Evolutionary conservation across 305 asterid species (phyloP).

Genomic region (Solanum hybrid): DNA sequence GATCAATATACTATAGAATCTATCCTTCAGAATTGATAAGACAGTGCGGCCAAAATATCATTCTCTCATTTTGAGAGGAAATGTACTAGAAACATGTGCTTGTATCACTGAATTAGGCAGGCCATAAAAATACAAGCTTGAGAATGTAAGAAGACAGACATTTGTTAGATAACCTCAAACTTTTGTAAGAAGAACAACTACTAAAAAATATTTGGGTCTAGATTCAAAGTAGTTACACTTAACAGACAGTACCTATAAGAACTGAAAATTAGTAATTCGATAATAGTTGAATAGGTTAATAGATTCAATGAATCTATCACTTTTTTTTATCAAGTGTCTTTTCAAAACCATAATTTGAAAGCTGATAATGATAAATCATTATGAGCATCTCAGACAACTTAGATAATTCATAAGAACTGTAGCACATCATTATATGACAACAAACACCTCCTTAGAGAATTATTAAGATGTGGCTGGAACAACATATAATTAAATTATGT

Average conservation of each 20-base stretch:
- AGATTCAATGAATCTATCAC: not conserved
- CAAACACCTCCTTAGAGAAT: not conserved
- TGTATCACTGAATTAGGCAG: not conserved
- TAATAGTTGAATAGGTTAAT: not conserved
- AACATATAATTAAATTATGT: not conserved
- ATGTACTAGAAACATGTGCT: not conserved
- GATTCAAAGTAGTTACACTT: not conserved
- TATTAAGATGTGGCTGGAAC: not conserved
- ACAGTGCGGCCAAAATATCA: not conserved
- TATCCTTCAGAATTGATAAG: not conserved
- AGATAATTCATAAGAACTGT: not conserved
- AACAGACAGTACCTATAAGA: not conserved
- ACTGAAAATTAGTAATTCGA: not conserved
- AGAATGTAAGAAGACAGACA: not conserved
- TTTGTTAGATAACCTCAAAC: not conserved
- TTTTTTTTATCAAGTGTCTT: not conserved
- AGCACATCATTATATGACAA: not conserved
- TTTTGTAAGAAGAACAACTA: not conserved
- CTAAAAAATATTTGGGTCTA: not conserved
- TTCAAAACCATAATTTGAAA: not conserved
- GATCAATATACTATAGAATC: not conserved
- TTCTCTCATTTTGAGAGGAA: constrained; percentile 2
- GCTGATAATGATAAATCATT: not conserved
- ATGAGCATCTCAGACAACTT: not conserved
- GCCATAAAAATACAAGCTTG: not conserved